Conservation (phyloP, 306 rosid species). For the Inga leiocalycina region DNA sequence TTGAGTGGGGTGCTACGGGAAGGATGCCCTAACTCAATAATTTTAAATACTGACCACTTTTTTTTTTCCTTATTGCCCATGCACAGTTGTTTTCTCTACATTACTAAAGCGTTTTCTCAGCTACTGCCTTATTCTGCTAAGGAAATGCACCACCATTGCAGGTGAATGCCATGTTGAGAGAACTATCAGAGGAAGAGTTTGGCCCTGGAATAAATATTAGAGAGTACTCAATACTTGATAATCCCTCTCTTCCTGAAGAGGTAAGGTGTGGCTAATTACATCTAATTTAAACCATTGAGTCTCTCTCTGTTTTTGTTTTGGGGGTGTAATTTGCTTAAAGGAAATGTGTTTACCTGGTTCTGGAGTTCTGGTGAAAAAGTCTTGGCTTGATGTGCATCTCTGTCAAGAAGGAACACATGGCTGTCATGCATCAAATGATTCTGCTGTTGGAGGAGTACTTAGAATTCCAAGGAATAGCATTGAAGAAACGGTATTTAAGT, state of each 20-base stretch:
- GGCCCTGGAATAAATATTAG: constrained; percentile 78
- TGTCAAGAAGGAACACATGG: constrained; percentile 67
- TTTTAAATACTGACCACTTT: background rate
- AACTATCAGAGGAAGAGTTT: constrained; percentile 74
- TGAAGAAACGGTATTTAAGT: constrained; percentile 76
- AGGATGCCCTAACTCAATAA: background rate
- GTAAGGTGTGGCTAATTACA: constrained; percentile 36
- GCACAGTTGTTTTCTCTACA: background rate
- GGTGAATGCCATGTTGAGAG: constrained; percentile 80
- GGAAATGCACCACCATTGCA: constrained; percentile 42
- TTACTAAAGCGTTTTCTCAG: constrained; percentile 22
- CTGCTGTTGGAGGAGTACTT: constrained; percentile 53
- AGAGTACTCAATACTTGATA: constrained; percentile 86
- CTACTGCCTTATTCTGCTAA: constrained; percentile 28
- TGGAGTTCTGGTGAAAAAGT: constrained; percentile 68
- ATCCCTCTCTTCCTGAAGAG: constrained; percentile 73
- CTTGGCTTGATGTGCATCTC: constrained; percentile 90
- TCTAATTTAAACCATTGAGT: constrained; percentile 1
- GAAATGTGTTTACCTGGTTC: constrained; percentile 20
- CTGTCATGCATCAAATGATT: constrained; percentile 62
- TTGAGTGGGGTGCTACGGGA: background rate
- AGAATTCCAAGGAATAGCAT: constrained; percentile 79
- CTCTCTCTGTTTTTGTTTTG: background rate
- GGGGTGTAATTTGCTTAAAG: constrained; percentile 2
- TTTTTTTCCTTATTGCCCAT: background rate